Conservation (phyloP, 73 alveolate genomes). For the Paramecium sonneborni region DNA sequence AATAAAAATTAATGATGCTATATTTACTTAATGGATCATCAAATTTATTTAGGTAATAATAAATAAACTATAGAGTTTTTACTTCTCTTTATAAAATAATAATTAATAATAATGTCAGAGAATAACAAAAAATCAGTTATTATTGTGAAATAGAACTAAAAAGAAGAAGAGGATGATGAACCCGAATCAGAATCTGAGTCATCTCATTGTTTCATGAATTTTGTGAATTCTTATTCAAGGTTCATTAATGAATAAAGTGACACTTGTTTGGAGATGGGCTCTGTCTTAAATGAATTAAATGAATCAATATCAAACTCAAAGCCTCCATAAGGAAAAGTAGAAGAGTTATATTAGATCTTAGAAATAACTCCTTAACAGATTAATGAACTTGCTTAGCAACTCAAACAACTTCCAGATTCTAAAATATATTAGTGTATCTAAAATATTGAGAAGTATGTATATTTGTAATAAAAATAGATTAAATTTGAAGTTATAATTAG, state of each 20-base stretch:
- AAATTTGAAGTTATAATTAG: neutral
- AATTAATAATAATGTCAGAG: conserved; percentile 2
- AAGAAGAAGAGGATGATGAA: conserved; percentile 14
- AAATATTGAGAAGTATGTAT: conserved; percentile 24
- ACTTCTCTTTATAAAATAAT: neutral
- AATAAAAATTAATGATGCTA: neutral
- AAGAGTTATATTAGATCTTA: conserved; percentile 2
- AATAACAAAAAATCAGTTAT: conserved; percentile 16
- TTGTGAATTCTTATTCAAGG: conserved; percentile 28
- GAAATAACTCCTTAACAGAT: neutral
- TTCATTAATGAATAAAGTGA: neutral
- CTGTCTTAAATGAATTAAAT: conserved; percentile 21
- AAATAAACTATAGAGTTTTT: neutral
- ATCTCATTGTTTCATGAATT: conserved; percentile 19
- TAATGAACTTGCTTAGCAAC: neutral
- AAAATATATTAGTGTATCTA: conserved; percentile 25
- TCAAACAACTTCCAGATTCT: conserved; percentile 21
- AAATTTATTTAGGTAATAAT: neutral
- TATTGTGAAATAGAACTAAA: neutral
- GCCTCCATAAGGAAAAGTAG: conserved; percentile 1
- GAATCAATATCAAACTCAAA: neutral
- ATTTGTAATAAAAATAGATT: neutral
- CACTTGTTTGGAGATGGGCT: conserved; percentile 37
- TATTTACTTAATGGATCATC: neutral
- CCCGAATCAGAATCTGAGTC: conserved; percentile 2